Evolutionary conservation across 2,329 filamentous ascomycete genomes (phyloP).

Genomic region (Xylariaceae sp.): DNA sequence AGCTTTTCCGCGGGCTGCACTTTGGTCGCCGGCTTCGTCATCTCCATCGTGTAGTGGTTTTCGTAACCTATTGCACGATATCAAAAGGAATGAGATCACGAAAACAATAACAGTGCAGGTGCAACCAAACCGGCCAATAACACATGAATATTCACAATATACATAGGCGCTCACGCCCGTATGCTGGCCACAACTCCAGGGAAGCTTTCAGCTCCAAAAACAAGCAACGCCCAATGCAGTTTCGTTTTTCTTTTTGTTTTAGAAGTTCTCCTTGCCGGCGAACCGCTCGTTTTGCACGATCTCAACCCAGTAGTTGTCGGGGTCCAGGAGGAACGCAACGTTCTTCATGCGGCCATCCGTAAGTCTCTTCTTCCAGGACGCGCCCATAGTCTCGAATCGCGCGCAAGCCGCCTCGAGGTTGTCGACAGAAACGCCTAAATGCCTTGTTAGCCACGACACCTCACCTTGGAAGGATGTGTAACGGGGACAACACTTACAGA

Average conservation of each 20-base stretch:
- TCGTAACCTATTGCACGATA: no score
- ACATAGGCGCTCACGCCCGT: no score
- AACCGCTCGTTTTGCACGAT: constrained; percentile 73
- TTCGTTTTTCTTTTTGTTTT: constrained; percentile 21
- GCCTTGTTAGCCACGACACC: not conserved
- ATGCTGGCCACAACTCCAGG: no score
- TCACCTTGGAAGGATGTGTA: not conserved
- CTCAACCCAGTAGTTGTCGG: constrained; percentile 54
- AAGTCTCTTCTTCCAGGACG: constrained; percentile 91
- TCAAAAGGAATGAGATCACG: no score
- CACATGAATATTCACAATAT: no score
- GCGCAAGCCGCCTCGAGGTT: constrained; percentile 82
- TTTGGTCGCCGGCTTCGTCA: no score
- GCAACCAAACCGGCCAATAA: no score
- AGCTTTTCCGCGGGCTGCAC: no score
- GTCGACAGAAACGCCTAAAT: constrained; percentile 73
- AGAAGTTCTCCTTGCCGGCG: constrained; percentile 49
- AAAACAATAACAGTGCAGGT: no score
- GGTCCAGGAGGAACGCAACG: constrained; percentile 85
- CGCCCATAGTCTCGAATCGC: constrained; percentile 74
- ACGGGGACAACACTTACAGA: constrained; percentile 54
- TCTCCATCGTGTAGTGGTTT: no score
- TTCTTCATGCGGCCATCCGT: constrained; percentile 92
- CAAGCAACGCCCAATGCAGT: no score
- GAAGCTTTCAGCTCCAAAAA: no score